These are phyloP conservation scores for Rubia tinctorum DNA, from an alignment of 305 asterid genomes.

Conservation along the genomic window DNA sequence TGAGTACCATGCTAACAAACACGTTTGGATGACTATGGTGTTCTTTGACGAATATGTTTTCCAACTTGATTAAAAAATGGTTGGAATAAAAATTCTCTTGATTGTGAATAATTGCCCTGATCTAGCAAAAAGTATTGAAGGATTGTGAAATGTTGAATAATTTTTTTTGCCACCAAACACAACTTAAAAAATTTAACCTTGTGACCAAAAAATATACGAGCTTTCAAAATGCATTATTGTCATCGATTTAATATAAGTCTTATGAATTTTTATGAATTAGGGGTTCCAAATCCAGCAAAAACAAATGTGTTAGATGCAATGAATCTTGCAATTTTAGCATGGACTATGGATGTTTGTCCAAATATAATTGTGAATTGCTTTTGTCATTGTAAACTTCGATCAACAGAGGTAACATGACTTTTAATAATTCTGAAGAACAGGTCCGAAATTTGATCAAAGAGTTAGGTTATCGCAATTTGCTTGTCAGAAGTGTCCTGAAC, in stretches of 20 bases:
- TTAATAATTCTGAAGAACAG: not conserved
- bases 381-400: not conserved
- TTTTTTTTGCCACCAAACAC: constrained; percentile 1
- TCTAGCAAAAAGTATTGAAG: too few relatives aligned
- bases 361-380: not conserved
- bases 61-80: too few relatives aligned
- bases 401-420: too few relatives aligned
- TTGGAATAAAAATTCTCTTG: too few relatives aligned
- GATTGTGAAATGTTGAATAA: not conserved
- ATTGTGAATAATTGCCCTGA: not conserved
- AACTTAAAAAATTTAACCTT: not conserved
- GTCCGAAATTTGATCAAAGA: not conserved
- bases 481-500: not conserved
- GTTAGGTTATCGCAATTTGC: not conserved
- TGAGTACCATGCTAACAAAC: not conserved
- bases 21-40: not conserved
- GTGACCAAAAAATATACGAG: not conserved
- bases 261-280: not conserved
- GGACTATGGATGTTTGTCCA: not conserved
- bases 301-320: not conserved
- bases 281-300: not conserved
- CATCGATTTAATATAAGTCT: not conserved
- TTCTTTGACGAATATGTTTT: not conserved
- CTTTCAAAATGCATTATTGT: not conserved
- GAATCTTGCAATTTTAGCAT: not conserved